phyloP scores from a whole-genome alignment of 108 stramenopile genomes.

The Parietichytrium sp. region DNA sequence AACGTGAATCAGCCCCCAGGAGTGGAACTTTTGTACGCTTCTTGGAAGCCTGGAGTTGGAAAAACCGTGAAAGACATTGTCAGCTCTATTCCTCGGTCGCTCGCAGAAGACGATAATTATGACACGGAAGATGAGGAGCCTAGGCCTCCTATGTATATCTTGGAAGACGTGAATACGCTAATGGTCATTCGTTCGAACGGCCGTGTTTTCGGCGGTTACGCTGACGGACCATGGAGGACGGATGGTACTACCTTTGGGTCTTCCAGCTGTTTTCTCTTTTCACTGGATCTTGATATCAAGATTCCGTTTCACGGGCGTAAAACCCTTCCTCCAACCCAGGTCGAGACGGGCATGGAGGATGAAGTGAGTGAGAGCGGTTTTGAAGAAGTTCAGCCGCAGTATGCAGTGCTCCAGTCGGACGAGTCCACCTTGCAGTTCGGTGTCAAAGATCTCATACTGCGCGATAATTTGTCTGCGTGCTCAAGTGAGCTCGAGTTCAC shows the following conservation, averaged over 20 bases:
- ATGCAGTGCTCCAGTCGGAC: conserved; percentile 7
- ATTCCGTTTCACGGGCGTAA: conserved; percentile 44
- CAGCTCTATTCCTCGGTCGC: conserved; percentile 9
- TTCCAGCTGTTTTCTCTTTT: conserved; percentile 41
- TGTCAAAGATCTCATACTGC: conserved; percentile 23
- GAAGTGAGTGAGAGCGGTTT: background rate
- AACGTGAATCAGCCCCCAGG: too few species aligned
- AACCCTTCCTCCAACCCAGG: conserved; percentile 3
- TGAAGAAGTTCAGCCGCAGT: background rate
- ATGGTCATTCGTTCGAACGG: conserved; percentile 36
- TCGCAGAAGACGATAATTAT: background rate
- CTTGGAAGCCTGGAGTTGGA: background rate
- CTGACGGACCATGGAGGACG: conserved; percentile 39
- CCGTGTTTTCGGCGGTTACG: conserved; percentile 45
- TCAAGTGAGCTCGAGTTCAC: conserved; percentile 35
- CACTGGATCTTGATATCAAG: conserved; percentile 34
- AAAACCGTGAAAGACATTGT: conserved; percentile 16
- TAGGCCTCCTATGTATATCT: background rate
- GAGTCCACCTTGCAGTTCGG: conserved; percentile 42
- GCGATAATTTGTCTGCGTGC: conserved; percentile 39
- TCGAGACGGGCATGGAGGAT: background rate
- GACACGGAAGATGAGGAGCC: background rate
- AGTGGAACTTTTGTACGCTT: background rate
- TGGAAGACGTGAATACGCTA: conserved; percentile 4
- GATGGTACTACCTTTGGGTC: conserved; percentile 41